Percentiles rank a stretch among this genome's conserved stretches.
phyloP scores from a whole-genome alignment of 1,284 basidiomycete genomes.

The Flammula alnicola region DNA sequence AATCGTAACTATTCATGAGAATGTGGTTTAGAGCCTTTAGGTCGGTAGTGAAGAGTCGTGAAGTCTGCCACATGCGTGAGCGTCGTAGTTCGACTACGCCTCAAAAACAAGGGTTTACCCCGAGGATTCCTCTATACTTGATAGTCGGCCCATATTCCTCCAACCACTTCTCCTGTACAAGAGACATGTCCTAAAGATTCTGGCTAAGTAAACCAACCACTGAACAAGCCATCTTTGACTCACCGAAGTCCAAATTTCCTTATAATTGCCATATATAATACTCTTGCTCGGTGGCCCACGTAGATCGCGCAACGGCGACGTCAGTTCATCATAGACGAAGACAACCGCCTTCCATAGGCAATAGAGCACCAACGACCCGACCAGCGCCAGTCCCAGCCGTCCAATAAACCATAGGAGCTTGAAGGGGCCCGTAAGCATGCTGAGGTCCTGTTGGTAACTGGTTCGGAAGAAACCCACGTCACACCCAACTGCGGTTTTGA shows the following conservation, averaged over 20 bases:
- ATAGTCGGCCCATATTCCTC: conserved; percentile 57
- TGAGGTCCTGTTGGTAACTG: no score
- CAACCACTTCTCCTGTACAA: conserved; percentile 56
- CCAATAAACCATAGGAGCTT: no score
- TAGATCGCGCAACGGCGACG: conserved; percentile 3
- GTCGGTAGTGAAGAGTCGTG: conserved; percentile 51
- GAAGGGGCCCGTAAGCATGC: no score
- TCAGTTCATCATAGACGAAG: conserved; percentile 1
- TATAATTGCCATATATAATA: conserved; percentile 1
- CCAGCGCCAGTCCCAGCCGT: no score
- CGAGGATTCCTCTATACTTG: conserved; percentile 49
- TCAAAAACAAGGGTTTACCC: conserved; percentile 39
- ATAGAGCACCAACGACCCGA: conserved; percentile 7
- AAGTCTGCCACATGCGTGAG: conserved; percentile 31
- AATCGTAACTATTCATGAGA: conserved; percentile 48
- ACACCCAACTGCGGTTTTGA: no score
- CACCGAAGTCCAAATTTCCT: background rate
- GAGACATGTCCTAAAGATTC: background rate
- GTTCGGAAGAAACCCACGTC: no score
- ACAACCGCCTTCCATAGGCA: background rate
- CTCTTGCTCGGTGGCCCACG: conserved; percentile 6
- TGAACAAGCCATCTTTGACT: background rate
- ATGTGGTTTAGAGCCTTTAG: conserved; percentile 54
- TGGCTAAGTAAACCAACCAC: no score
- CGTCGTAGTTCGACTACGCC: background rate